Conservation (phyloP, 345 rosid genomes). For the Eucalyptus tenuipes region DNA sequence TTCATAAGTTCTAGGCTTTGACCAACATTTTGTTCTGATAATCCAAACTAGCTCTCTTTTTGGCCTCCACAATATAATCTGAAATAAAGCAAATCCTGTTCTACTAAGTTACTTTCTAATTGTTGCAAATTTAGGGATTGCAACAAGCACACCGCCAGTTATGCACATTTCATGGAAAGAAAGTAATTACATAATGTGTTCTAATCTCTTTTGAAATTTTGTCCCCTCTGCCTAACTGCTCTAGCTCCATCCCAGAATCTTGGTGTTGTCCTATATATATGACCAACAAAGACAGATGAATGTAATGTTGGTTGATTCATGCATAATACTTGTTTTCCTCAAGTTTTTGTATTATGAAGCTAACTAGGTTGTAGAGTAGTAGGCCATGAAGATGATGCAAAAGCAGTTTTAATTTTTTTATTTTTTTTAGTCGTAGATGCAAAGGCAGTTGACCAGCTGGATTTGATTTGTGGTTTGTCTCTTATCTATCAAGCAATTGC, state of each 20-base stretch:
- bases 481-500: background rate
- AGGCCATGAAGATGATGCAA: background rate
- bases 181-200: background rate
- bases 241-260: background rate
- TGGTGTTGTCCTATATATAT: background rate
- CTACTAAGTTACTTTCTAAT: background rate
- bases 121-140: background rate
- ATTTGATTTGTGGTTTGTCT: background rate
- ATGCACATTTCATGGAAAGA: background rate
- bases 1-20: background rate
- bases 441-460: background rate
- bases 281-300: background rate
- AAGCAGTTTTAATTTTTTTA: too few species aligned
- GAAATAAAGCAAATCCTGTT: background rate
- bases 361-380: background rate
- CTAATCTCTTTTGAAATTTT: background rate
- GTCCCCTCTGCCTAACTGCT: background rate
- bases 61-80: background rate
- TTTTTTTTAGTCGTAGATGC: background rate
- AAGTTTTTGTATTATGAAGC: background rate
- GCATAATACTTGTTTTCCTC: background rate
- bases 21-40: background rate
- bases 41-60: background rate
- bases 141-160: background rate
- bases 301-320: background rate